A percentile compares a stretch with the other conserved stretches of the same genome.
Evolutionary conservation across 352 stramenopile genomes (phyloP).

Genomic region (Phytophthora crassamura): DNA sequence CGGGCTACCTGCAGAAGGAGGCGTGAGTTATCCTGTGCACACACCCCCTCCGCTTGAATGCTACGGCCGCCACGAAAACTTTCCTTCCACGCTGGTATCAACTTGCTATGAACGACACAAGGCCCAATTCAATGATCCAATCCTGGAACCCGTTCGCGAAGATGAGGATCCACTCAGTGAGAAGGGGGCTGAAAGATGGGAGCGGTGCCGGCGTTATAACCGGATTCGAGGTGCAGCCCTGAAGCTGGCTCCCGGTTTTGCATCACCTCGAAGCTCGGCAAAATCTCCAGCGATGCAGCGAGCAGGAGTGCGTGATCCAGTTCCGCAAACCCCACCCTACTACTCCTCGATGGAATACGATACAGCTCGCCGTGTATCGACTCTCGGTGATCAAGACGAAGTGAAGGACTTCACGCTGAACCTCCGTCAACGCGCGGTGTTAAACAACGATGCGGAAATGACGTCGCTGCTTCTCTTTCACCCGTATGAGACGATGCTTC

Average conservation of each 20-base stretch:
- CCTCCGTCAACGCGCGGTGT: slow-evolving; percentile 90
- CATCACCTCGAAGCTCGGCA: slow-evolving; percentile 27
- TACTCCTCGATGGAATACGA: slow-evolving; percentile 49
- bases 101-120: slow-evolving; percentile 74
- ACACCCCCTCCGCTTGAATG: slow-evolving; percentile 30
- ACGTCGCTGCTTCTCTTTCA: slow-evolving; percentile 97
- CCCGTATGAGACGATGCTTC: slow-evolving; percentile 93
- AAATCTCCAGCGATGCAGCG: slow-evolving; percentile 22
- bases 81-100: slow-evolving; percentile 59
- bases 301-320: slow-evolving; percentile 17
- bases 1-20: slow-evolving; percentile 12
- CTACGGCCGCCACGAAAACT: slow-evolving; percentile 59
- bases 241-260: slow-evolving; percentile 75
- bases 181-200: slow-evolving; percentile 71
- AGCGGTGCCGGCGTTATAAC: slow-evolving; percentile 68
- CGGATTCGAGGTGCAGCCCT: slow-evolving; percentile 58
- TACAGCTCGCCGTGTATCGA: slow-evolving; percentile 21
- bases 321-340: slow-evolving; percentile 18
- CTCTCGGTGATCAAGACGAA: slow-evolving; percentile 61
- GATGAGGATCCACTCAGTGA: slow-evolving; percentile 83
- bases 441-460: slow-evolving; percentile 94
- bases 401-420: slow-evolving; percentile 85
- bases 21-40: slow-evolving; percentile 25
- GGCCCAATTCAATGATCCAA: slow-evolving; percentile 74
- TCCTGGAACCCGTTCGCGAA: slow-evolving; percentile 68